These are phyloP conservation scores for Cryptococcus sp. DNA, from an alignment of 1,284 basidiomycete species.

Conservation along the genomic window DNA sequence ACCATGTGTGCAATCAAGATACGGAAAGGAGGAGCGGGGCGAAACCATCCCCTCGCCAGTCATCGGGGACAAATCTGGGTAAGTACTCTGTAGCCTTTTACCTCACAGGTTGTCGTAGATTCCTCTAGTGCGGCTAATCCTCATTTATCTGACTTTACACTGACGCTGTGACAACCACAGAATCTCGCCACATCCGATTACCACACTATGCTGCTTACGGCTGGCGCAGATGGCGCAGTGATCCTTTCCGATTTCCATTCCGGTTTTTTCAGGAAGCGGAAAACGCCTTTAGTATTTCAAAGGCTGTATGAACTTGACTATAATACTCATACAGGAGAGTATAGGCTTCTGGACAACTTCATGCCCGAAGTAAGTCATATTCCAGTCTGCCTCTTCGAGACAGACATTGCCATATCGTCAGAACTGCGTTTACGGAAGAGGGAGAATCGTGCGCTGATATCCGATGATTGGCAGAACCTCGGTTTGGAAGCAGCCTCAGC, in stretches of 20 bases:
- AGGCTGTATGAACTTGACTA: conserved; percentile 85
- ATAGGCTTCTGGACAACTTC: conserved; percentile 80
- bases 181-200: conserved; percentile 73
- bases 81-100: conserved; percentile 27
- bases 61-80: conserved; percentile 75
- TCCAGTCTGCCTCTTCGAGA: neutral
- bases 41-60: conserved; percentile 18
- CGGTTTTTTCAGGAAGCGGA: conserved; percentile 33
- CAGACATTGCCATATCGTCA: neutral
- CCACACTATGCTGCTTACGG: conserved; percentile 79
- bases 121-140: no score
- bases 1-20: conserved; percentile 32
- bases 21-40: conserved; percentile 19
- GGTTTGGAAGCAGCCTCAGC: conserved; percentile 19
- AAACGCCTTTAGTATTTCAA: conserved; percentile 68
- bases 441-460: no score
- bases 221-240: conserved; percentile 77
- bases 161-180: conserved; percentile 52
- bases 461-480: neutral
- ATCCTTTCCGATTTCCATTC: conserved; percentile 24
- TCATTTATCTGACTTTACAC: no score
- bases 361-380: conserved; percentile 61
- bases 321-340: conserved; percentile 67
- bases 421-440: neutral
- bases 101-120: no score